These are phyloP conservation scores for Lizanozyma gosingica DNA, from an alignment of 1,139 yeast genomes.

Conservation along the genomic window DNA sequence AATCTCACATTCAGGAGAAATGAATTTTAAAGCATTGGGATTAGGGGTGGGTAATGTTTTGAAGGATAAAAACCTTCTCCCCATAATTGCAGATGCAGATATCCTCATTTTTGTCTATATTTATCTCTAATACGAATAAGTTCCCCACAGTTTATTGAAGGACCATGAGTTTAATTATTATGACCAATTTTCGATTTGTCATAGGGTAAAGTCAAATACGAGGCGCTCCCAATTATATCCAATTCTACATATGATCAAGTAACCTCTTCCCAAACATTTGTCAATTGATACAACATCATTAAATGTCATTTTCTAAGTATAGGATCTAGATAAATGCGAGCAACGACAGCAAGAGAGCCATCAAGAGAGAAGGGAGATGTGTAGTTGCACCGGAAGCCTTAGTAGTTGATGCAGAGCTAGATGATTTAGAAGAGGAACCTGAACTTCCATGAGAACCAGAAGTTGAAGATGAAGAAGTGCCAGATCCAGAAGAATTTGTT, in stretches of 20 bases:
- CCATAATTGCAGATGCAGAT: no score
- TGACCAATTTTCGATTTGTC: no score
- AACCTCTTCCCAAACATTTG: no score
- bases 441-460: background rate
- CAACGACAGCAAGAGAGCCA: constrained; percentile 3
- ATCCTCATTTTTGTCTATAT: no score
- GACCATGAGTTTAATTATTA: no score
- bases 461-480: background rate
- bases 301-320: no score
- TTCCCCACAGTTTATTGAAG: no score
- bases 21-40: constrained; percentile 81
- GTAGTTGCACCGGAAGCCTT: constrained; percentile 4
- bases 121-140: no score
- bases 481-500: constrained; percentile 1
- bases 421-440: constrained; percentile 1
- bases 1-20: constrained; percentile 36
- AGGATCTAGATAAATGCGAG: background rate
- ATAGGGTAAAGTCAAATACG: no score
- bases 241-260: no score
- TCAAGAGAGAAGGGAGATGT: constrained; percentile 3
- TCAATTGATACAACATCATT: no score
- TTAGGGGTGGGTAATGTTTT: constrained; percentile 68
- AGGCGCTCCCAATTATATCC: no score
- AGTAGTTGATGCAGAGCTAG: constrained; percentile 3
- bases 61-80: constrained; percentile 23